These are phyloP conservation scores for Verticillium albo-atrum DNA, from an alignment of 2,329 filamentous ascomycete genomes.

Conservation along the genomic window DNA sequence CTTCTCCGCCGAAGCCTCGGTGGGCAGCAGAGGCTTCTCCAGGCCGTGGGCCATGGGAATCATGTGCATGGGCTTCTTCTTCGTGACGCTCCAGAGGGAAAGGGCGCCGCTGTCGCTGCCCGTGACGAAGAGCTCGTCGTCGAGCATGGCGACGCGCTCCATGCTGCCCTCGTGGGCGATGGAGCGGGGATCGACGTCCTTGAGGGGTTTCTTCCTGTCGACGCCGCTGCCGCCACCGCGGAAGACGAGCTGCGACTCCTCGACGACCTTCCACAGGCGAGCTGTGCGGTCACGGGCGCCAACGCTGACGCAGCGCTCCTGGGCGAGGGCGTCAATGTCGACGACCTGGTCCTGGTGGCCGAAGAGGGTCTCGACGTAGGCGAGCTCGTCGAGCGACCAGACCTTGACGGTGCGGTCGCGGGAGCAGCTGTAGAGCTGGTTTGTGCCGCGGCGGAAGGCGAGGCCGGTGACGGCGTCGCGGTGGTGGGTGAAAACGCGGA, in stretches of 20 bases:
- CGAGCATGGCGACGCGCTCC: conserved; percentile 87
- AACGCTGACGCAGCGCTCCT: conserved; percentile 87
- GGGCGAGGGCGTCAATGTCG: conserved; percentile 75
- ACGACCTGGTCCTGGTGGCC: conserved; percentile 91
- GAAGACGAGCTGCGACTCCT: conserved; percentile 94
- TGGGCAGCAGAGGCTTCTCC: conserved; percentile 63
- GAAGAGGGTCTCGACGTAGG: conserved; percentile 93
- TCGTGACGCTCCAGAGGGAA: conserved; percentile 81
- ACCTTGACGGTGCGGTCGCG: conserved; percentile 93
- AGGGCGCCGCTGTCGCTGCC: conserved; percentile 88
- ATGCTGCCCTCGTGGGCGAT: conserved; percentile 76
- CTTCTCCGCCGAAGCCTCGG: conserved; percentile 69
- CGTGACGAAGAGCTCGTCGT: conserved; percentile 84
- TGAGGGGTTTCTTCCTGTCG: conserved; percentile 39
- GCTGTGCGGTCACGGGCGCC: conserved; percentile 89
- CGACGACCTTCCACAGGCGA: conserved; percentile 90
- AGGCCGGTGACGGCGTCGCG: conserved; percentile 81
- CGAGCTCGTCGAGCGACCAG: conserved; percentile 87
- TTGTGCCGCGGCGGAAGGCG: conserved; percentile 80
- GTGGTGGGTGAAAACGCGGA: conserved; percentile 87
- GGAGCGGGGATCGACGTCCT: conserved; percentile 42
- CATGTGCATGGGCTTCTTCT: conserved; percentile 90
- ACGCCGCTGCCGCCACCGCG: conserved; percentile 65
- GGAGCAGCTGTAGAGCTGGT: conserved; percentile 88
- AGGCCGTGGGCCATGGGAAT: conserved; percentile 79